A percentile compares a stretch with the other conserved stretches of the same genome.
Conservation (phyloP, 768 basidiomycete genomes). For the Lactarius psammicola region DNA sequence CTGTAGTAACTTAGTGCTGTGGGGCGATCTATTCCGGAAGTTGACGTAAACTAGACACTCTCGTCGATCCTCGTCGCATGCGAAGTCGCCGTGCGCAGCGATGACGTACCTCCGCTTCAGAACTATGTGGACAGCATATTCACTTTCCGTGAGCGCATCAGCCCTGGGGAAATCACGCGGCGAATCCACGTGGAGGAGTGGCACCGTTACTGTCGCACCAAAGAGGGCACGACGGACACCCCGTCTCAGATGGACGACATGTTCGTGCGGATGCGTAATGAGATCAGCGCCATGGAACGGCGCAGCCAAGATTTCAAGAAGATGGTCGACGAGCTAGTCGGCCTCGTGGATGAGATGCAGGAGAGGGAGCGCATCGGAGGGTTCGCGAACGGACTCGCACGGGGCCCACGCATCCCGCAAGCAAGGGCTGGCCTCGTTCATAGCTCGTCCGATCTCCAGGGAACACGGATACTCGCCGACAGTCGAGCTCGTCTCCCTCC, state of each 20-base stretch:
- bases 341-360: slow-evolving; percentile 20
- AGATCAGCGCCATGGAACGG: slow-evolving; percentile 18
- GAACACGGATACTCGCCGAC: background rate
- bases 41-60: slow-evolving; percentile 18
- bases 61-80: slow-evolving; percentile 25
- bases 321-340: slow-evolving; percentile 22
- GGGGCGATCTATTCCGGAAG: background rate
- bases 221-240: background rate
- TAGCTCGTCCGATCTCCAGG: slow-evolving; percentile 13
- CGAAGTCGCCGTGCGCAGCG: slow-evolving; percentile 23
- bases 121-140: slow-evolving; percentile 8
- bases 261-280: slow-evolving; percentile 23
- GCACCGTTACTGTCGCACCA: slow-evolving; percentile 8
- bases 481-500: slow-evolving; percentile 15
- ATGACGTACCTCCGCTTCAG: slow-evolving; percentile 19
- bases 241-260: slow-evolving; percentile 22
- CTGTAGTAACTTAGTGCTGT: too few relatives aligned
- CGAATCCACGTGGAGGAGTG: slow-evolving; percentile 25
- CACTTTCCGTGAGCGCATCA: slow-evolving; percentile 27
- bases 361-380: slow-evolving; percentile 6
- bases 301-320: slow-evolving; percentile 24
- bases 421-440: background rate
- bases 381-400: background rate
- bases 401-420: background rate
- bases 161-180: slow-evolving; percentile 25